A percentile compares a stretch with the other conserved stretches of the same genome.
Conservation (phyloP, 73 alveolate genomes). For the Tetrahymena elliotti region DNA sequence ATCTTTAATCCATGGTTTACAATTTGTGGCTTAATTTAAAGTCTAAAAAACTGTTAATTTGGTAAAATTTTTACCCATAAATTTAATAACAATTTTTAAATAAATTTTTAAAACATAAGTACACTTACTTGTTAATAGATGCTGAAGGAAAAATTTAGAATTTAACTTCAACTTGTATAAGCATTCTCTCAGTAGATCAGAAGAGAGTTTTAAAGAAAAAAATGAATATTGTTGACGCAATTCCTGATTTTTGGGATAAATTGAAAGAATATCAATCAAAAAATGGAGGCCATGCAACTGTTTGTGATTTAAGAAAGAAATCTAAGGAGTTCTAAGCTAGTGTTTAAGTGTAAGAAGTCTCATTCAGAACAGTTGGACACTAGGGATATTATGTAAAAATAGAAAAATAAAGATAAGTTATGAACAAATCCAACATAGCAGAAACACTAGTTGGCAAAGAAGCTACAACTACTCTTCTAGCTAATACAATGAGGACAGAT, state of each 20-base stretch:
- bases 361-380: background rate
- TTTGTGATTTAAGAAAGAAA: background rate
- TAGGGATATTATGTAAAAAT: background rate
- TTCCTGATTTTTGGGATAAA: background rate
- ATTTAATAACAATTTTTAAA: background rate
- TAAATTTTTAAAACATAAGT: background rate
- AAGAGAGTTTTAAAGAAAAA: background rate
- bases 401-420: background rate
- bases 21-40: conserved; percentile 14
- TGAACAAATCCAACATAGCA: background rate
- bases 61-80: background rate
- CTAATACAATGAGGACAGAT: background rate
- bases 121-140: background rate
- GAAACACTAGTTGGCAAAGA: background rate
- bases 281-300: background rate
- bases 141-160: background rate
- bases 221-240: background rate
- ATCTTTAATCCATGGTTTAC: conserved; percentile 36
- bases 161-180: background rate
- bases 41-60: background rate
- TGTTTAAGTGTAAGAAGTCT: background rate
- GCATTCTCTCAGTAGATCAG: background rate
- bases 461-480: background rate
- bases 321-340: background rate
- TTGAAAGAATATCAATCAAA: background rate